These are phyloP conservation scores for Primulina tabacum DNA, from an alignment of 257 asterid genomes.

Conservation along the genomic window DNA sequence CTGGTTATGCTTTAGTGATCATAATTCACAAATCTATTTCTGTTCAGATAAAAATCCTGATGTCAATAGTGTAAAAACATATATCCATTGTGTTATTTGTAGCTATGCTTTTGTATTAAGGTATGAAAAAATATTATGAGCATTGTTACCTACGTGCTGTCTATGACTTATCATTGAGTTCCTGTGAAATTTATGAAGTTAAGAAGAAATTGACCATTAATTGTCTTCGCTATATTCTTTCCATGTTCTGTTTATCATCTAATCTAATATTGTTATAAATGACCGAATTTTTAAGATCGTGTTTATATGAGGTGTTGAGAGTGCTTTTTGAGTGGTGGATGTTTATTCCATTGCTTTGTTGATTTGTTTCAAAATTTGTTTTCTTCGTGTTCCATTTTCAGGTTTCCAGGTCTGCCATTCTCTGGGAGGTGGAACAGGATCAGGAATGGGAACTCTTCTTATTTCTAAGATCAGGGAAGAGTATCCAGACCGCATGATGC, in stretches of 20 bases:
- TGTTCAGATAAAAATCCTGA: too few relatives aligned
- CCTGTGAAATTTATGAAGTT: background rate
- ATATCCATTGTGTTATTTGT: too few relatives aligned
- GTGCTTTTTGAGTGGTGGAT: background rate
- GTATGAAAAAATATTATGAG: background rate
- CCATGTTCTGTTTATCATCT: too few relatives aligned
- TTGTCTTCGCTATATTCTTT: too few relatives aligned
- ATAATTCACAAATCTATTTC: background rate
- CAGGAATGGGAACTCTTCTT: conserved; percentile 82
- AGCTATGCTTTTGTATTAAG: background rate
- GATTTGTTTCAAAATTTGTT: background rate
- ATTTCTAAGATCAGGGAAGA: conserved; percentile 79
- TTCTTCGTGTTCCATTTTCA: conserved; percentile 26
- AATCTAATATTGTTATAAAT: too few relatives aligned
- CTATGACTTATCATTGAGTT: background rate
- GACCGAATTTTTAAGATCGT: too few relatives aligned
- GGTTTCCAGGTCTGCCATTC: conserved; percentile 82
- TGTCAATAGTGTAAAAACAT: too few relatives aligned
- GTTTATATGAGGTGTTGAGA: background rate
- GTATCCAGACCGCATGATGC: conserved; percentile 85
- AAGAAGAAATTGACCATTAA: too few relatives aligned
- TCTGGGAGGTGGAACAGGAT: conserved; percentile 86
- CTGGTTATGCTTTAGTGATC: conserved; percentile 18
- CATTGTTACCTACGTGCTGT: too few relatives aligned
- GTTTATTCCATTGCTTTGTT: background rate